Conservation (phyloP, 352 stramenopile genomes). For the Thraustochytrium sp. region DNA sequence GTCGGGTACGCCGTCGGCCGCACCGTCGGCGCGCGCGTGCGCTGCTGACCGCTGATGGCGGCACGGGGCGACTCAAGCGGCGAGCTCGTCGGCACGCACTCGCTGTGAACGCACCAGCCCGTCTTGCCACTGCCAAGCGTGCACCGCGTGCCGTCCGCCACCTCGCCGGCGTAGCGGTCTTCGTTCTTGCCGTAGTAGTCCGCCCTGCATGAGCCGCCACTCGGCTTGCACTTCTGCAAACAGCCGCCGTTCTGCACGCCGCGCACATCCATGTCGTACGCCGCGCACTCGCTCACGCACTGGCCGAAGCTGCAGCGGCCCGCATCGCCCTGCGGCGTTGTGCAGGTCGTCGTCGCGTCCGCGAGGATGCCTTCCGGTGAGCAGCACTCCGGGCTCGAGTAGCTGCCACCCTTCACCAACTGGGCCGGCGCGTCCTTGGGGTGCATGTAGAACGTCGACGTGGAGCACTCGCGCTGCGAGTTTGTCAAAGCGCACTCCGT, state of each 20-base stretch:
- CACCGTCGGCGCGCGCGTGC: not conserved
- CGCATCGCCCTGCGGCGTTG: not conserved
- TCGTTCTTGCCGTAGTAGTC: not conserved
- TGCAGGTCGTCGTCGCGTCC: not conserved
- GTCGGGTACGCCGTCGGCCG: not conserved
- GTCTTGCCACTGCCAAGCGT: not conserved
- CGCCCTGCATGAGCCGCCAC: not conserved
- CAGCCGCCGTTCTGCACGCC: not conserved
- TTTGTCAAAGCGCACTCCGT: not conserved
- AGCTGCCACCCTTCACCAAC: not conserved
- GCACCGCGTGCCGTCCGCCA: not conserved
- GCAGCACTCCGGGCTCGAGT: slow-evolving; percentile 4
- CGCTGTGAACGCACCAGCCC: not conserved
- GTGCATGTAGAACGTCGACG: not conserved
- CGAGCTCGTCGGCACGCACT: not conserved
- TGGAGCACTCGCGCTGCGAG: not conserved
- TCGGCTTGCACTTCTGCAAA: slow-evolving; percentile 15
- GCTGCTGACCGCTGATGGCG: not conserved
- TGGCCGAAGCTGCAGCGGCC: not conserved
- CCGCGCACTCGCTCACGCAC: not conserved
- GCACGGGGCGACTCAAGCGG: not conserved
- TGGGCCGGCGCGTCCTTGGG: not conserved
- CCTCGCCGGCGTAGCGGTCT: not conserved
- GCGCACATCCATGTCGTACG: not conserved
- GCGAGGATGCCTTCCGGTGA: not conserved